Percentiles rank a stretch among this genome's conserved stretches.
These are phyloP conservation scores for Rhododendron molle DNA, from an alignment of 148 eudicot species.

Conservation along the genomic window DNA sequence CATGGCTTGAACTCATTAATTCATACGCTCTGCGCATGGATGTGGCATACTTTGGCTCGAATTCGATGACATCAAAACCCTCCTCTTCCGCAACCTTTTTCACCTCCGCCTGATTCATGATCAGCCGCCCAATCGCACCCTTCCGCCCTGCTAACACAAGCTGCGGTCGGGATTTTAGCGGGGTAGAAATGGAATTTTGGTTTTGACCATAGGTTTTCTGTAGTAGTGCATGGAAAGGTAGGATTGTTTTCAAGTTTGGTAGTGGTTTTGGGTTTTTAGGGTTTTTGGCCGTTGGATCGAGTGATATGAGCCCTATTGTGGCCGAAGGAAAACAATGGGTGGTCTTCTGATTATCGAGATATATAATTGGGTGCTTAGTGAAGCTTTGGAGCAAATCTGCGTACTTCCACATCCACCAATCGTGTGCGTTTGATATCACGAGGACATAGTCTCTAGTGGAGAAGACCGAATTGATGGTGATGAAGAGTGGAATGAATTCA, in stretches of 20 bases:
- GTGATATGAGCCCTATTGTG: constrained; percentile 45
- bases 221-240: constrained; percentile 36
- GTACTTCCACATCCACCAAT: constrained; percentile 66
- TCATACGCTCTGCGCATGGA: constrained; percentile 32
- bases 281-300: constrained; percentile 33
- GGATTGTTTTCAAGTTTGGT: constrained; percentile 20
- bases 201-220: constrained; percentile 26
- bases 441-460: constrained; percentile 35
- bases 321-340: constrained; percentile 50
- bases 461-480: constrained; percentile 38
- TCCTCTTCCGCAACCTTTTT: constrained; percentile 17
- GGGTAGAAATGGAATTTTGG: background rate
- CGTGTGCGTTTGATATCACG: constrained; percentile 34
- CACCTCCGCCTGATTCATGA: constrained; percentile 30
- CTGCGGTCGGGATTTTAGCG: constrained; percentile 30
- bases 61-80: constrained; percentile 48
- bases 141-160: constrained; percentile 33
- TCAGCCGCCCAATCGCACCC: constrained; percentile 30
- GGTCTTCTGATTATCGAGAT: constrained; percentile 38
- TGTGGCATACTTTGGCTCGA: constrained; percentile 37
- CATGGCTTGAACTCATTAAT: constrained; percentile 45
- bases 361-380: constrained; percentile 33
- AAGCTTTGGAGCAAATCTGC: constrained; percentile 28
- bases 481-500: constrained; percentile 51
- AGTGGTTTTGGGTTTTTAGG: constrained; percentile 25